Conservation (phyloP, 2,329 filamentous ascomycete genomes). For the Chrysoporthe deuterocubensis region DNA sequence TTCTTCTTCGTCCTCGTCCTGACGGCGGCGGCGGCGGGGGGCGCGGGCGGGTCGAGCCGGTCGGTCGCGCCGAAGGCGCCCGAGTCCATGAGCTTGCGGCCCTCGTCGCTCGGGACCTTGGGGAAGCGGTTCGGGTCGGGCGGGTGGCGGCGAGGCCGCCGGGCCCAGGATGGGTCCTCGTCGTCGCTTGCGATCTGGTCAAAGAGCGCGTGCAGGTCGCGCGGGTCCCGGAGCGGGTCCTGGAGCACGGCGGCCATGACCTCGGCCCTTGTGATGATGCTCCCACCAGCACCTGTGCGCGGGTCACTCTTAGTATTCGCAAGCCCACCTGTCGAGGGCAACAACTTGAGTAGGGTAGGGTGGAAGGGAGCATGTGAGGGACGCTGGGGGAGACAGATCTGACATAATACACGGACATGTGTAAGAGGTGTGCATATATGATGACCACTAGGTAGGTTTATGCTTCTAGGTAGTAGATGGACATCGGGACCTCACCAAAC, state of each 20-base stretch:
- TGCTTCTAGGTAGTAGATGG: neutral
- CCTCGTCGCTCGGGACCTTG: constrained; percentile 81
- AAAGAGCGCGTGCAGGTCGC: constrained; percentile 42
- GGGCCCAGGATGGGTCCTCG: constrained; percentile 34
- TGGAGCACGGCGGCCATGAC: no score
- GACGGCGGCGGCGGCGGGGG: constrained; percentile 32
- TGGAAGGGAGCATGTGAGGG: neutral
- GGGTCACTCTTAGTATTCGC: constrained; percentile 23
- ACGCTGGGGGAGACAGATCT: neutral
- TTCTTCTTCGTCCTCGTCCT: constrained; percentile 56
- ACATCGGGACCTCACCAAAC: constrained; percentile 16
- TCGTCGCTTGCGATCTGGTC: constrained; percentile 40
- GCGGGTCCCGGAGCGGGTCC: constrained; percentile 44
- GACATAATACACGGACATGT: neutral
- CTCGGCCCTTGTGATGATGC: no score
- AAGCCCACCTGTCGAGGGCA: neutral
- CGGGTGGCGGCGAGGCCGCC: constrained; percentile 47
- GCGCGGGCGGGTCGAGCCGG: constrained; percentile 31
- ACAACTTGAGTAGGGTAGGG: neutral
- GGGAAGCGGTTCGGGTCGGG: constrained; percentile 69
- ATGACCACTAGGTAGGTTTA: neutral
- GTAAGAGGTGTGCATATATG: neutral
- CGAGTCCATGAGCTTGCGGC: constrained; percentile 77
- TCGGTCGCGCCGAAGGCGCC: constrained; percentile 78
- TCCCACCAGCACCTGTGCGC: constrained; percentile 5